Conservation (phyloP, 2,329 filamentous ascomycete genomes). For the Dactylonectria macrodidyma region DNA sequence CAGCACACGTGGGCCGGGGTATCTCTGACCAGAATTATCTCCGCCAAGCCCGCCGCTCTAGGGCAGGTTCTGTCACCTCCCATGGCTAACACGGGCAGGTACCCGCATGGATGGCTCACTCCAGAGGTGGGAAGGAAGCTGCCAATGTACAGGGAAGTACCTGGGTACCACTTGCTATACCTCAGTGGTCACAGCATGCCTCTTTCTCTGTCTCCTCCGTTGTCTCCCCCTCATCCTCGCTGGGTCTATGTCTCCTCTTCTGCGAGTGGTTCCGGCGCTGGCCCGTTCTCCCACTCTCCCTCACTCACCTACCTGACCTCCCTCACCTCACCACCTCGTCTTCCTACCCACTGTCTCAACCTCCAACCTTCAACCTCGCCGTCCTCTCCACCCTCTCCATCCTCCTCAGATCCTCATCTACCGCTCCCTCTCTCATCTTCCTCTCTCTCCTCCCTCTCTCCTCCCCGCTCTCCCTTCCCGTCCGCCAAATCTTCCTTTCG, state of each 20-base stretch:
- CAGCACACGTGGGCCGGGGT: background rate
- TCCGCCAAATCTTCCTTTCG: constrained; percentile 33
- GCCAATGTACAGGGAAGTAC: constrained; percentile 23
- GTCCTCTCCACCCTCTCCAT: constrained; percentile 38
- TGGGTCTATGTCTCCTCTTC: constrained; percentile 26
- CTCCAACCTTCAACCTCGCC: constrained; percentile 48
- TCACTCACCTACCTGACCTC: constrained; percentile 41
- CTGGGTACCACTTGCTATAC: constrained; percentile 9
- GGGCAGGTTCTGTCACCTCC: background rate
- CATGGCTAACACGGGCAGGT: background rate
- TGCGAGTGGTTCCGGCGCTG: constrained; percentile 30
- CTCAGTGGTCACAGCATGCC: constrained; percentile 33
- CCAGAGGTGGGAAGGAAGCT: background rate
- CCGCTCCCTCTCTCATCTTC: constrained; percentile 46
- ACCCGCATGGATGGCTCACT: no score
- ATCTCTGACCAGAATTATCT: constrained; percentile 20
- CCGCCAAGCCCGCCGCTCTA: background rate
- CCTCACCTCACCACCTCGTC: constrained; percentile 43
- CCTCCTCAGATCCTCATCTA: constrained; percentile 40
- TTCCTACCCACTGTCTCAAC: constrained; percentile 34
- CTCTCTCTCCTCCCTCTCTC: constrained; percentile 43
- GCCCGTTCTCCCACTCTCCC: constrained; percentile 33
- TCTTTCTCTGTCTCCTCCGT: constrained; percentile 29
- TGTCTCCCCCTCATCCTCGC: constrained; percentile 37
- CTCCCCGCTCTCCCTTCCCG: constrained; percentile 42